Percentiles rank a stretch among this genome's conserved stretches.
These are phyloP conservation scores for Aeschynomene evenia DNA, from an alignment of 306 rosid species.

Conservation along the genomic window DNA sequence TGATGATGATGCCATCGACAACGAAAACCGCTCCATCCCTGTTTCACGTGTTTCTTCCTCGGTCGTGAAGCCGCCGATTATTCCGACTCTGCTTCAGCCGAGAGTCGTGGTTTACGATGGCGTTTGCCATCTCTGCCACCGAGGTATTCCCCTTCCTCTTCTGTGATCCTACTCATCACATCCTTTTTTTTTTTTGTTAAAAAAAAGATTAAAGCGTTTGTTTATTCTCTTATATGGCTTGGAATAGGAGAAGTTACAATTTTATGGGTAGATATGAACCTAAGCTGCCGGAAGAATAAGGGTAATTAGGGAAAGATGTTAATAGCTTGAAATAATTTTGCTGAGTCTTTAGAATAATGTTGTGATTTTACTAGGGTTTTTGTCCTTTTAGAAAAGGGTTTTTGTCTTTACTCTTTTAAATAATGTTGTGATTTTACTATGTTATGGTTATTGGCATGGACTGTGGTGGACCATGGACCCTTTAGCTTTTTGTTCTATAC, in stretches of 20 bases:
- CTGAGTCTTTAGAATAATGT: background rate
- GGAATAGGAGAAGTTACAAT: background rate
- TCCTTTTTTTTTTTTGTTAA: background rate
- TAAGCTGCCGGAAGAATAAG: background rate
- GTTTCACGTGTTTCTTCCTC: background rate
- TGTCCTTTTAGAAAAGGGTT: background rate
- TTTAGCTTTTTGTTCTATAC: background rate
- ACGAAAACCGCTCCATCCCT: background rate
- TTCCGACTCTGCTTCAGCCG: constrained; percentile 52
- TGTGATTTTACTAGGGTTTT: background rate
- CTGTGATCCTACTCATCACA: background rate
- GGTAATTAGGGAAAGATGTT: background rate
- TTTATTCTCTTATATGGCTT: background rate
- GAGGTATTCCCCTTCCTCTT: constrained; percentile 25
- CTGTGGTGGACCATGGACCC: background rate
- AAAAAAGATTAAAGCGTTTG: background rate
- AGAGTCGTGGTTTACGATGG: constrained; percentile 65
- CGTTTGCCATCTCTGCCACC: constrained; percentile 69
- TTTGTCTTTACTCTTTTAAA: background rate
- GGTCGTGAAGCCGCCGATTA: background rate
- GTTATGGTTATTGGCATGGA: background rate
- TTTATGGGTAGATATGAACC: background rate
- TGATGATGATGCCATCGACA: constrained; percentile 1
- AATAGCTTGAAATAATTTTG: background rate
- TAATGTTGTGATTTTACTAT: background rate